Base-by-base conservation (phyloP, 1,284 basidiomycete species). In the Golubevia pallescens region DNA sequence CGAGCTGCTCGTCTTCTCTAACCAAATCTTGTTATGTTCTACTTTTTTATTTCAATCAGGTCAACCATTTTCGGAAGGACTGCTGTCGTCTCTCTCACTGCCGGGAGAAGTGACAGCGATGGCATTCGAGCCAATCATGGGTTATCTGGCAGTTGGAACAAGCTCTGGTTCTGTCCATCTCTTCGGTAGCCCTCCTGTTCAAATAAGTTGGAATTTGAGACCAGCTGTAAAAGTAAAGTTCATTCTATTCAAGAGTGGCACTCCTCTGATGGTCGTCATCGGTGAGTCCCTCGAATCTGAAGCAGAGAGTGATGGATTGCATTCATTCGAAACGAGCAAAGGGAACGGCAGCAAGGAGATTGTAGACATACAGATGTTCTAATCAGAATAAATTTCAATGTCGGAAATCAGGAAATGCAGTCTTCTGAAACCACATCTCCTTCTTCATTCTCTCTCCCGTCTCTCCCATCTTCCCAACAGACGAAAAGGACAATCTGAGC, bases 121-220 rank as follows among this genome's bases (percentile, higher is more conserved):
- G 34, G 34, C 34, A 5, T 38, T 38, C 34, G 34, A 38, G 10
- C 34, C 34, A 10, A 38, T 38, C 10, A 38, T 10, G 48, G 89
- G 92, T 3, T 87, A 94, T 16, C 87, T 96, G 16, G 93, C 92
- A 2, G 87, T 92, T 54, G 94, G 93, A 85, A 87, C 87, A 0
- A 70, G 74, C 1, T 77, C 78, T 34, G 92, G 92, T 0, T 75
- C 80, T 1, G 87, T 93, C 32, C 87, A 90, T 65, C 70, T 93
- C 19, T 90, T 90, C 71, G 93, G 92, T 8, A 87, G 89, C 6
- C 89, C 90, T 0, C 89, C 90, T 1, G 91, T 92, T 0, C 88
- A 90, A 63, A 83, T 87, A 20, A 88, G 86, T 57, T 80, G 93
- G 66, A 82, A 86, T 2, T 80, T 92, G 1, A 88, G 90, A 2